Conservation (phyloP, 306 rosid species). For the Citrullus colocynthis region DNA sequence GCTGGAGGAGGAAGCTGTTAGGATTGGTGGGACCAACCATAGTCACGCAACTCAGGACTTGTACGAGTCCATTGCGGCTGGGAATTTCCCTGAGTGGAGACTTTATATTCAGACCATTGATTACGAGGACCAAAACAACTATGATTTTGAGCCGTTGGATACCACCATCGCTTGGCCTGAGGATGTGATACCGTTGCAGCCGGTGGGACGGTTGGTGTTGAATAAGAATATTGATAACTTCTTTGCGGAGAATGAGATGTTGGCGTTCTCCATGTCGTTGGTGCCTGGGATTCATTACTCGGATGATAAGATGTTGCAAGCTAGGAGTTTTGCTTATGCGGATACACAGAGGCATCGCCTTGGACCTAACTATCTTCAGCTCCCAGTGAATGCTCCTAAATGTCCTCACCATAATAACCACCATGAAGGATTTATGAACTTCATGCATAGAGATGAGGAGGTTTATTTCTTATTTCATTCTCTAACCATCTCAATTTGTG, state of each 20-base stretch:
- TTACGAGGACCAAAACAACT: conserved; percentile 67
- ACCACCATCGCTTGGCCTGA: conserved; percentile 87
- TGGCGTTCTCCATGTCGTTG: conserved; percentile 69
- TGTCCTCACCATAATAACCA: conserved; percentile 80
- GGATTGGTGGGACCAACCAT: conserved; percentile 76
- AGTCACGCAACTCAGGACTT: conserved; percentile 95
- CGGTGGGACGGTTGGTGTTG: conserved; percentile 84
- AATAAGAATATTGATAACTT: conserved; percentile 84
- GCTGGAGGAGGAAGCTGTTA: conserved; percentile 71
- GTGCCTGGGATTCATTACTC: conserved; percentile 85
- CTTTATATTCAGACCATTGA: conserved; percentile 74
- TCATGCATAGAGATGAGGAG: conserved; percentile 95
- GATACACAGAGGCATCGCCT: conserved; percentile 92
- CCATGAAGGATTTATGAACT: conserved; percentile 84
- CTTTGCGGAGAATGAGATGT: conserved; percentile 92
- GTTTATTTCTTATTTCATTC: conserved; percentile 5
- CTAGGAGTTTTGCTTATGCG: conserved; percentile 69
- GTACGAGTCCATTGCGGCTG: conserved; percentile 78
- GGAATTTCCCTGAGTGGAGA: conserved; percentile 94
- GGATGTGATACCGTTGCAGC: conserved; percentile 85
- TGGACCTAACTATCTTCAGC: conserved; percentile 86
- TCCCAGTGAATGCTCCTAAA: conserved; percentile 88
- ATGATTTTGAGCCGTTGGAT: conserved; percentile 87
- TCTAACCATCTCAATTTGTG: too few relatives aligned
- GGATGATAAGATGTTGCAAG: conserved; percentile 79